Evolutionary conservation across 805 yeast genomes (phyloP).

Genomic region (Kluyveromyces lactis): DNA sequence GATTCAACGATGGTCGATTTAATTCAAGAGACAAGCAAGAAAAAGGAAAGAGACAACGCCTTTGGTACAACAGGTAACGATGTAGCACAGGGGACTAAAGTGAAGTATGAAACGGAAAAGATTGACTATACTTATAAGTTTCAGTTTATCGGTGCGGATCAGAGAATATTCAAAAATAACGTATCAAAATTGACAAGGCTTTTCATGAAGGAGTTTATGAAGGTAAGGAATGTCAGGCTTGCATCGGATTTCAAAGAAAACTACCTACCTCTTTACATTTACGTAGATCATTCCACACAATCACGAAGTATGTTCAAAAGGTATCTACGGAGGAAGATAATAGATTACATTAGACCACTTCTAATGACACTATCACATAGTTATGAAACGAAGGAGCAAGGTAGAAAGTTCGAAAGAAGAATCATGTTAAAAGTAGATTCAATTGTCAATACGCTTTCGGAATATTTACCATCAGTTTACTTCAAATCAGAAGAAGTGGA

Average conservation of each 20-base stretch:
- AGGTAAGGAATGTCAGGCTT: conserved; percentile 17
- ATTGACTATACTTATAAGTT: conserved; percentile 15
- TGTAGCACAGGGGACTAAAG: conserved; percentile 8
- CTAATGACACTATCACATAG: conserved; percentile 15
- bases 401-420: conserved; percentile 12
- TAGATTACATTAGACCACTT: conserved; percentile 19
- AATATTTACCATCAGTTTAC: conserved; percentile 16
- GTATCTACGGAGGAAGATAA: conserved; percentile 15
- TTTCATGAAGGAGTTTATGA: conserved; percentile 18
- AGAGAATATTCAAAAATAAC: conserved; percentile 14
- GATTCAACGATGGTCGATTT: conserved; percentile 22
- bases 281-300: conserved; percentile 17
- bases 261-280: conserved; percentile 19
- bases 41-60: background rate
- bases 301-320: conserved; percentile 14
- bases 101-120: conserved; percentile 12
- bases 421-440: conserved; percentile 10
- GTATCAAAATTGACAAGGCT: conserved; percentile 15
- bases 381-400: conserved; percentile 11
- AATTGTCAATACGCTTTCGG: conserved; percentile 12
- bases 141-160: conserved; percentile 24
- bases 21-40: conserved; percentile 3
- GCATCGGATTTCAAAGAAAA: conserved; percentile 14
- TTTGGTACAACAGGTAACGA: conserved; percentile 2
- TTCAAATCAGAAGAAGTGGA: conserved; percentile 20